phyloP scores from a whole-genome alignment of 2,329 filamentous ascomycete genomes.

The Xylaria sp. region DNA sequence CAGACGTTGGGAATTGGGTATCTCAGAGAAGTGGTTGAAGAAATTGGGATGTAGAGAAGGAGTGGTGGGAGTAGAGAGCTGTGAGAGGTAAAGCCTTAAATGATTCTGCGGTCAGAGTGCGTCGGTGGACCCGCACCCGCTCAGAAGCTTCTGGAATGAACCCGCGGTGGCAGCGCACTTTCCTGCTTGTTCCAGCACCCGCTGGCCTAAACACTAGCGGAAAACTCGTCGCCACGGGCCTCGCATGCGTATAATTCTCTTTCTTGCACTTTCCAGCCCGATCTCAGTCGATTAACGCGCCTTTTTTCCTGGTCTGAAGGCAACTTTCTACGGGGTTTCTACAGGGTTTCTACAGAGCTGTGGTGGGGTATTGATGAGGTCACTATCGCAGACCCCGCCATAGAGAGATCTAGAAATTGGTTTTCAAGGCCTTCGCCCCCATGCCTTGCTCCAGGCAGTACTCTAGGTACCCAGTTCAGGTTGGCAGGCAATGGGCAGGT shows the following conservation, averaged over 20 bases:
- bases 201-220: neutral
- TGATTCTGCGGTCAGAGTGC: conserved; percentile 18
- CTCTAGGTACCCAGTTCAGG: too few relatives aligned
- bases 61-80: conserved; percentile 11
- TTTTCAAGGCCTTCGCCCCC: neutral
- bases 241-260: neutral
- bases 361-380: conserved; percentile 27
- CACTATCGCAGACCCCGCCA: conserved; percentile 26
- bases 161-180: conserved; percentile 1
- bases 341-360: conserved; percentile 12
- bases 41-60: conserved; percentile 24
- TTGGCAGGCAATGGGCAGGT: neutral
- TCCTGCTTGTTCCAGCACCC: conserved; percentile 16
- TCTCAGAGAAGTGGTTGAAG: conserved; percentile 7
- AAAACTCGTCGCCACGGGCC: neutral
- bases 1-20: conserved; percentile 2
- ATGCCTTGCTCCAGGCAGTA: neutral
- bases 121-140: conserved; percentile 22
- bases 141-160: conserved; percentile 32
- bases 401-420: conserved; percentile 11
- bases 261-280: neutral
- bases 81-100: conserved; percentile 28
- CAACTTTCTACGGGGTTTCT: conserved; percentile 17
- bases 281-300: neutral
- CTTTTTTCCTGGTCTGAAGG: neutral